Conservation (phyloP, 2,329 filamentous ascomycete species). For the Alternaria atra region DNA sequence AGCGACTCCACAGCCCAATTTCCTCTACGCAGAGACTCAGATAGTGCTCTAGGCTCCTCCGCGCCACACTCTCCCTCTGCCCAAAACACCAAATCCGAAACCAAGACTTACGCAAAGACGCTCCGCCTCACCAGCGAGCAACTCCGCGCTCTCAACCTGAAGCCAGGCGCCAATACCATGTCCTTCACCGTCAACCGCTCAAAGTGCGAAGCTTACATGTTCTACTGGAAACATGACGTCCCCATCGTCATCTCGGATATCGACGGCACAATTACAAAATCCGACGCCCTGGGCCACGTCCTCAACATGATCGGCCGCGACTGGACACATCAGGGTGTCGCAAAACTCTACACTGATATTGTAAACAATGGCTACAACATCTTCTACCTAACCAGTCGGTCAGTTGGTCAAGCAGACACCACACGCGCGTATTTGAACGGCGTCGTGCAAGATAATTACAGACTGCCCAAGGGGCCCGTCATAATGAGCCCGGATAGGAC, state of each 20-base stretch:
- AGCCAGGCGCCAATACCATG: constrained; percentile 88
- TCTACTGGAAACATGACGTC: constrained; percentile 87
- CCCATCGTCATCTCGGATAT: constrained; percentile 99
- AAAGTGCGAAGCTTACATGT: constrained; percentile 92
- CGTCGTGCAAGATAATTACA: constrained; percentile 86
- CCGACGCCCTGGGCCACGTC: constrained; percentile 91
- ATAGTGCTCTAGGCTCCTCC: constrained; percentile 71
- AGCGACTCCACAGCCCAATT: constrained; percentile 66
- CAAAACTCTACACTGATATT: constrained; percentile 97
- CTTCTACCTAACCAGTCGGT: constrained; percentile 94
- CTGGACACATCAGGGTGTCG: constrained; percentile 96
- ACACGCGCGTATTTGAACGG: constrained; percentile 90
- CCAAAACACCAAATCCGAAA: constrained; percentile 64
- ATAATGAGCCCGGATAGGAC: constrained; percentile 95
- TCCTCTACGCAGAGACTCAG: constrained; percentile 74
- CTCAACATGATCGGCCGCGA: constrained; percentile 96
- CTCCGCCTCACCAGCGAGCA: constrained; percentile 94
- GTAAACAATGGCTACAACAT: constrained; percentile 97
- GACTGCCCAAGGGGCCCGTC: constrained; percentile 86
- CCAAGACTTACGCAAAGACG: constrained; percentile 94
- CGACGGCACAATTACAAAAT: constrained; percentile 98
- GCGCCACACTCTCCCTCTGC: constrained; percentile 63
- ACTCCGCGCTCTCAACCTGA: constrained; percentile 83
- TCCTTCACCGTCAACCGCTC: constrained; percentile 96
- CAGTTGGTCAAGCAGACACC: constrained; percentile 90